Evolutionary conservation across 2,329 filamentous ascomycete genomes (phyloP).

Genomic region (Cadophora sp.): DNA sequence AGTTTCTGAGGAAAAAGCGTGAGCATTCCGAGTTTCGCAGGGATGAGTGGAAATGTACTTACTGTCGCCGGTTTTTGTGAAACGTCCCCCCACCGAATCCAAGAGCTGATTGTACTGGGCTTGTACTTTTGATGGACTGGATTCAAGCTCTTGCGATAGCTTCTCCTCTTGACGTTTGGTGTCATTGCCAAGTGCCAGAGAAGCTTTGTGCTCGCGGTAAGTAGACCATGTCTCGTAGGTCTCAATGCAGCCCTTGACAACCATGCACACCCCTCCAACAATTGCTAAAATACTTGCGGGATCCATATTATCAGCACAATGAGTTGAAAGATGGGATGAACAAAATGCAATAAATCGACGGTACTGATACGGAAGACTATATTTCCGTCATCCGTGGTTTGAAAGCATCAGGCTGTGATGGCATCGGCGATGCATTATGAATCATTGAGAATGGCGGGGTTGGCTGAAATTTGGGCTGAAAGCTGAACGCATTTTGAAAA

Average conservation of each 20-base stretch:
- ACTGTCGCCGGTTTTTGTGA: neutral
- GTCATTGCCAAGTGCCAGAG: neutral
- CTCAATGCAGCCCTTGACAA: slow-evolving; percentile 10
- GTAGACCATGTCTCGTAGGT: slow-evolving; percentile 5
- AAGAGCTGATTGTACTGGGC: neutral
- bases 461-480: neutral
- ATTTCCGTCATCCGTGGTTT: neutral
- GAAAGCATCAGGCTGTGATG: neutral
- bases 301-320: neutral
- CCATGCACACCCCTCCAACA: slow-evolving; percentile 16
- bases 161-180: slow-evolving; percentile 1
- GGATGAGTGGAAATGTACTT: neutral
- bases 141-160: slow-evolving; percentile 2
- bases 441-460: neutral
- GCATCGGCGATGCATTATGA: neutral
- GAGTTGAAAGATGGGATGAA: neutral
- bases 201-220: neutral
- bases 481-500: neutral
- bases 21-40: neutral
- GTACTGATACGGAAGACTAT: neutral
- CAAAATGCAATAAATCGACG: neutral
- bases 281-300: slow-evolving; percentile 18
- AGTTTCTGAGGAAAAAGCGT: neutral
- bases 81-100: neutral
- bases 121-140: slow-evolving; percentile 2